Base-by-base conservation (phyloP, 2,329 filamentous ascomycete species). In the Periconia macrospinosa region DNA sequence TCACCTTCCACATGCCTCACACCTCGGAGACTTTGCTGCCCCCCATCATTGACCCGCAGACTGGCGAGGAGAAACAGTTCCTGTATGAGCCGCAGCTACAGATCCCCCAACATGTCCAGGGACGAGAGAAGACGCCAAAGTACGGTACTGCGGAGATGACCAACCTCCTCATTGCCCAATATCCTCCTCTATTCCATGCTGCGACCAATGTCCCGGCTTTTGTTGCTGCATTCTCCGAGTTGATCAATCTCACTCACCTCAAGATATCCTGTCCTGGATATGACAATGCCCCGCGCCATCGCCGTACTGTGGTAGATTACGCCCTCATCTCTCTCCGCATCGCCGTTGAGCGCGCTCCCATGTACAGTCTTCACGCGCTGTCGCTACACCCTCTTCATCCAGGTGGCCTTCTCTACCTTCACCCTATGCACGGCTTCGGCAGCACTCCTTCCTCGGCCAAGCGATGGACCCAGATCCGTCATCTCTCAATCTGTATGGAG, bases 161-260 rank as follows among this genome's bases (percentile, higher is more conserved):
- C 56, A 88, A 93, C 68, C 82, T 95, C 54, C 81, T 96, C 56
- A 90, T 91, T 14, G 86, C 91, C 69, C 91, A 96, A 75, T 96
- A 95, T 67, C 90, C 91, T 49, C 90, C 92, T 6, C 78, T 96
- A 2, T 96, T 96, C 76, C 92, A 96, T 68, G 90, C 91, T 7
- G 90, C 92, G 8, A 93, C 90, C 56, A 94, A 96, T 68, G 88
- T 95, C 7, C 84, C 89, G 6, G 89, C 90, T 40, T 96, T 96
- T 76, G 86, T 93, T 63, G 82, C 86, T 58, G 89, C 89, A 46
- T 80, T 96, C 68, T 83, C 82, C 35, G 78, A 86, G 57, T 73
- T 96, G 65, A 77, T 84, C 53, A 88, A 87, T 63, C 78, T 96
- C 64, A 80, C 84, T 44, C 89, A 93, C 70, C 79, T 96, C 54